These are phyloP conservation scores for Peronospora belbahrii DNA, from an alignment of 352 stramenopile species.

Conservation along the genomic window DNA sequence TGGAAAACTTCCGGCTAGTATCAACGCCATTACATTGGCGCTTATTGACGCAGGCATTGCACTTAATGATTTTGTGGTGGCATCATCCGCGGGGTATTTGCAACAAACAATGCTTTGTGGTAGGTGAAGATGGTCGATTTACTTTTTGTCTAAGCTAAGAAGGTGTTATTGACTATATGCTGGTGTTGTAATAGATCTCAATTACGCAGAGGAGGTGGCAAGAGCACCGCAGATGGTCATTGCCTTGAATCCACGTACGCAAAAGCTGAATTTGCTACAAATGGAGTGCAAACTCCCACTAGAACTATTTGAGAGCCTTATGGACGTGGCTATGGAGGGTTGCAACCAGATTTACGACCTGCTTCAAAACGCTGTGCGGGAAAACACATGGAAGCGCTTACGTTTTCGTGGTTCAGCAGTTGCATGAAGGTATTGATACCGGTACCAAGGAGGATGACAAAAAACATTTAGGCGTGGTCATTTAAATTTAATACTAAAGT, in stretches of 20 bases:
- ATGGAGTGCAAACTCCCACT: conserved; percentile 88
- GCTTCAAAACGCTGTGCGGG: conserved; percentile 77
- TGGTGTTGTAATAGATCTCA: conserved; percentile 58
- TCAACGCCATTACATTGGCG: conserved; percentile 88
- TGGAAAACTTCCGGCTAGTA: conserved; percentile 76
- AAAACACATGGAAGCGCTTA: conserved; percentile 77
- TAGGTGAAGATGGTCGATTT: conserved; percentile 14
- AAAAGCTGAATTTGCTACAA: conserved; percentile 83
- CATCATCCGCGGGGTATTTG: conserved; percentile 83
- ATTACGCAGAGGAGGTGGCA: conserved; percentile 84
- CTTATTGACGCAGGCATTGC: conserved; percentile 89
- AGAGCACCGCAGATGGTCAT: conserved; percentile 83
- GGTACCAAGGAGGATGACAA: neutral
- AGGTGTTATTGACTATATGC: conserved; percentile 1
- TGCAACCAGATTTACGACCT: conserved; percentile 83
- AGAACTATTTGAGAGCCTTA: conserved; percentile 83
- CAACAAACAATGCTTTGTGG: conserved; percentile 84
- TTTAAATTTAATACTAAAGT: conserved; percentile 16
- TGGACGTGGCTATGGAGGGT: conserved; percentile 70
- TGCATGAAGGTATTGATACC: conserved; percentile 15
- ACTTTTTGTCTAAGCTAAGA: neutral
- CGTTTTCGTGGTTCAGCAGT: conserved; percentile 38
- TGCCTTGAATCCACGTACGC: conserved; percentile 81
- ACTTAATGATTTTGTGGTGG: conserved; percentile 88
- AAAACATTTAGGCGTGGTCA: neutral